Conservation (phyloP, 192 early-diverging fungal species). For the Coemansia sp. region DNA sequence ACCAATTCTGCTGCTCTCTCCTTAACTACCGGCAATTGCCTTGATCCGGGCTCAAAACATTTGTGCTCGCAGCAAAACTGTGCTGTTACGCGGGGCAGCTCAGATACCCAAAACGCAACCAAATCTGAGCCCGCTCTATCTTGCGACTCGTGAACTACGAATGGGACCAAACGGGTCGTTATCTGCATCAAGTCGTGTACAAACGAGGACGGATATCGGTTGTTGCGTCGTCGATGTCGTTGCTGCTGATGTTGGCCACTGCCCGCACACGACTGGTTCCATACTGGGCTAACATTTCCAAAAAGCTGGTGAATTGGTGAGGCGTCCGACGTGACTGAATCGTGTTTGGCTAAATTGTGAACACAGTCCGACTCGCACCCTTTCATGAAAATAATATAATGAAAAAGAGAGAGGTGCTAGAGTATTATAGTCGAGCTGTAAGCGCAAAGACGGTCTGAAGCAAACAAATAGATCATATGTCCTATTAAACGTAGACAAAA, state of each 20-base stretch:
- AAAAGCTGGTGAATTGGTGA: slow-evolving; percentile 16
- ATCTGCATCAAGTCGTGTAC: slow-evolving; percentile 12
- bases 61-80: slow-evolving; percentile 9
- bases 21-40: background rate
- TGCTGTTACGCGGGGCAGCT: slow-evolving; percentile 11
- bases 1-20: background rate
- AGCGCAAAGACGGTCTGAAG: background rate
- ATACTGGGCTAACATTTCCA: slow-evolving; percentile 20
- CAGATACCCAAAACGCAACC: slow-evolving; percentile 14
- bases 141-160: background rate
- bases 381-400: slow-evolving; percentile 16
- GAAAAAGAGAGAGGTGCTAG: background rate
- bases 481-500: background rate
- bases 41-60: background rate
- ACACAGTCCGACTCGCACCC: slow-evolving; percentile 34
- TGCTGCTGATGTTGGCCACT: background rate
- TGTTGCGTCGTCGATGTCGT: background rate
- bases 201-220: background rate
- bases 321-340: slow-evolving; percentile 2
- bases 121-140: background rate
- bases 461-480: background rate
- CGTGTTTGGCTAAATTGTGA: slow-evolving; percentile 23
- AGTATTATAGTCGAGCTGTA: background rate
- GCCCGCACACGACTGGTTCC: slow-evolving; percentile 13
- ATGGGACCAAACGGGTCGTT: slow-evolving; percentile 2